phyloP scores from a whole-genome alignment of 371 early-diverging fungal species.

The Nosema muscidifuracis region DNA sequence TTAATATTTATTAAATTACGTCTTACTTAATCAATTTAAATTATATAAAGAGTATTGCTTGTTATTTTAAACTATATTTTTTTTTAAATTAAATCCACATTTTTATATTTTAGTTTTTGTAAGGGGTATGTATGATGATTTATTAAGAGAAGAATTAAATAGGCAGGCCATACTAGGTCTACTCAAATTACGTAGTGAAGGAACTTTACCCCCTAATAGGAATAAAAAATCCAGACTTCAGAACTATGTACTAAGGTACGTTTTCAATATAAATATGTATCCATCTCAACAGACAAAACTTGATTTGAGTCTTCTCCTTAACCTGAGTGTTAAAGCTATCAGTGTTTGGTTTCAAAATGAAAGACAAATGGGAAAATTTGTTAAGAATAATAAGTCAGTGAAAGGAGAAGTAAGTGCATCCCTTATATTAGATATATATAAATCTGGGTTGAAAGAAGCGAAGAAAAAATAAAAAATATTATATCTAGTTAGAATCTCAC shows the following conservation, averaged over 20 bases:
- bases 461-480: too few species aligned
- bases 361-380: not conserved
- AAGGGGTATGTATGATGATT: not conserved
- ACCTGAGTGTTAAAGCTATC: slow-evolving; percentile 35
- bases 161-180: not conserved
- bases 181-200: not conserved
- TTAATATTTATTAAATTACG: too few species aligned
- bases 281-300: slow-evolving; percentile 48
- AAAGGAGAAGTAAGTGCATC: not conserved
- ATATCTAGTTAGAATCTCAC: too few species aligned
- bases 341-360: slow-evolving; percentile 60
- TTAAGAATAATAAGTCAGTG: not conserved
- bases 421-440: not conserved
- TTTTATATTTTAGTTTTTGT: too few species aligned
- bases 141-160: not conserved
- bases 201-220: not conserved
- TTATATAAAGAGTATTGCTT: too few species aligned
- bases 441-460: too few species aligned
- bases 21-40: too few species aligned
- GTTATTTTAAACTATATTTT: too few species aligned
- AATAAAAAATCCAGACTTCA: slow-evolving; percentile 32
- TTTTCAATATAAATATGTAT: slow-evolving; percentile 48
- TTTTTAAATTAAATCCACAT: too few species aligned
- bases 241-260: slow-evolving; percentile 35
- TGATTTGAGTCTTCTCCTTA: slow-evolving; percentile 49